Base-by-base conservation (phyloP, 1,284 basidiomycete species). In the Melampsora abietis-canadensis region DNA sequence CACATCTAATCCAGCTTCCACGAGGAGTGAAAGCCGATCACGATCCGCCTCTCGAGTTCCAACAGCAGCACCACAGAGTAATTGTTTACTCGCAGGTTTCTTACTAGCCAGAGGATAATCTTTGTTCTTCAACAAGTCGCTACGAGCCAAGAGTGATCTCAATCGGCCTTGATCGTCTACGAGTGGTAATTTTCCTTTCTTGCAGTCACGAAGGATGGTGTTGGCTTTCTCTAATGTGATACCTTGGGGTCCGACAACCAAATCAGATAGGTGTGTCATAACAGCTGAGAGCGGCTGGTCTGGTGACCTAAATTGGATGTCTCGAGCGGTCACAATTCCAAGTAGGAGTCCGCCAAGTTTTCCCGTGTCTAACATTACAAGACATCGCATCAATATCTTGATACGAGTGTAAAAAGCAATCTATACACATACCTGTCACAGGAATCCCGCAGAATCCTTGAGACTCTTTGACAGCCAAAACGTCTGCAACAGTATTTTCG, bases 401-500 rank as follows among this genome's bases (percentile, higher is more conserved):
- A 19, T 14, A 65, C 8, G 76, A 30, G 10, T 66, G 48, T 46
- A 46, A 72, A 46, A 40, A 48, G 62, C 51, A 21, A 76, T 7
- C 54, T 69, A 60, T 67, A 59, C 61, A 77, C 86, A 83, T 82
- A 94, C 94, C 92, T 76, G 95, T 98, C 82, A 98, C 94, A 70
- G 96, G 96, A 77, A 98, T 95, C 78, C 95, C 96, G 79, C 92
- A 93, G 83, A 97, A 99, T 1, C 96, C 96, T 54, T 93, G 88
- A 67, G 88, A 86, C 73, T 89, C 88, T 84, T 98, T 98, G 84
- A 98, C 91, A 77, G 94, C 91, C 67, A 97, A 85, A 17, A 98
- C 95, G 78, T 98, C 92, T 77, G 90, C 91, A 62, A 96, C 93
- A 48, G 85, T 85, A 79, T 92, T 87, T 60, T 87, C 83, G 0